These are phyloP conservation scores for Arthroderma uncinatum DNA, from an alignment of 2,329 filamentous ascomycete species.

Conservation along the genomic window DNA sequence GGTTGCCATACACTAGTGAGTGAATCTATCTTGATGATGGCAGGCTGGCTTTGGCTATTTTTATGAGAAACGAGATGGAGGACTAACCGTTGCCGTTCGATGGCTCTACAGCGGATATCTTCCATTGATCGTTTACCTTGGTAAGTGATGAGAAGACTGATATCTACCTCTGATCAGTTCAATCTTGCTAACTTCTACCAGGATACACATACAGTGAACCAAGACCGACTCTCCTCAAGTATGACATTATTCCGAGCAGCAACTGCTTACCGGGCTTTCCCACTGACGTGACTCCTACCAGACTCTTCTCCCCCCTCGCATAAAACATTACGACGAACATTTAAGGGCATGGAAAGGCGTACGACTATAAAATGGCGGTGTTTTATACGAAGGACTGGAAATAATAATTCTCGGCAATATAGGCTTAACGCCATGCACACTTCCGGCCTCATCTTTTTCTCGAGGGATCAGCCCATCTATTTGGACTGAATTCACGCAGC, in stretches of 20 bases:
- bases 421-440: background rate
- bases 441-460: background rate
- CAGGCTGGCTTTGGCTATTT: background rate
- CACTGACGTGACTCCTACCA: constrained; percentile 12
- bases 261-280: constrained; percentile 8
- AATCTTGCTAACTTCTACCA: constrained; percentile 28
- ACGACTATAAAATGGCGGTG: background rate
- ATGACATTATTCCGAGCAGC: constrained; percentile 13
- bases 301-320: constrained; percentile 36
- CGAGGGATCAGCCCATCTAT: background rate
- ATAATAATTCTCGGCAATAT: background rate
- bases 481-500: background rate
- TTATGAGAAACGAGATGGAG: constrained; percentile 25
- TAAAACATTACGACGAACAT: constrained; percentile 18
- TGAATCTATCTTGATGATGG: constrained; percentile 7
- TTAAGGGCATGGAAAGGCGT: background rate
- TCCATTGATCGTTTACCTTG: constrained; percentile 91
- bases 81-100: constrained; percentile 14
- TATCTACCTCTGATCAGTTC: constrained; percentile 6
- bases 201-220: constrained; percentile 93
- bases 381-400: background rate
- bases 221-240: constrained; percentile 68
- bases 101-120: constrained; percentile 65
- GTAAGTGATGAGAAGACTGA: constrained; percentile 39
- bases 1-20: constrained; percentile 91